Base-by-base conservation (phyloP, 2,329 filamentous ascomycete genomes). In the Colletotrichum camelliae region DNA sequence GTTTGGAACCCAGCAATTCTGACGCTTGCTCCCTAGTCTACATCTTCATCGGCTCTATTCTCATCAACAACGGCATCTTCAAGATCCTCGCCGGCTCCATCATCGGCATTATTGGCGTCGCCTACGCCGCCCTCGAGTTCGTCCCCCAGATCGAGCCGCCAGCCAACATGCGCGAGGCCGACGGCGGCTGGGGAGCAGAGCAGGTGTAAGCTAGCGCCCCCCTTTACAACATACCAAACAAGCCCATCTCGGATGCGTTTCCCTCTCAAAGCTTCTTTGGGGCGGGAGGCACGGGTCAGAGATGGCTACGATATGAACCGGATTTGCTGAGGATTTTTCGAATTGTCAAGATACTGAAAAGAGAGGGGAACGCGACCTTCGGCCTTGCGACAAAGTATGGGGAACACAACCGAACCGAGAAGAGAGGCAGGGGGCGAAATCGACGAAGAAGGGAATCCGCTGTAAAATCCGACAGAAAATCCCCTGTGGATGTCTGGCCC, bases 41-140 rank as follows among this genome's bases (percentile, higher is more conserved):
- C 91, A 91, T 98, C 86, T 98, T 99, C 86, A 89, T 98, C 81
- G 97, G 96, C 79, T 94, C 92, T 80, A 94, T 98, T 80, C 91
- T 98, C 74, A 91, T 98, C 72, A 92, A 95, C 80, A 86, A 89
- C 78, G 82, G 88, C 77, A 88, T 92, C 82, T 88, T 94, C 80
- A 93, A 93, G 82, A 92, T 93, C 83, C 92, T 98, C 73, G 92
- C 95, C 29, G 97, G 96, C 79, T 90, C 92, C 67, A 89, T 97
- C 80, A 90, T 98, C 79, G 95, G 93, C 67, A 80, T 97, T 68
- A 87, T 95, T 78, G 97, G 97, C 80, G 82, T 98, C 77, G 94
- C 84, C 77, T 99, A 98, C 87, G 87, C 91, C 79, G 92, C 87
- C 64, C 90, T 96, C 82, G 94, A 96, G 85, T 96, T 94, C 84